Percentiles rank a stretch among this genome's conserved stretches.
Conservation (phyloP, 1,284 basidiomycete genomes). For the Thecaphora thlaspeos region DNA sequence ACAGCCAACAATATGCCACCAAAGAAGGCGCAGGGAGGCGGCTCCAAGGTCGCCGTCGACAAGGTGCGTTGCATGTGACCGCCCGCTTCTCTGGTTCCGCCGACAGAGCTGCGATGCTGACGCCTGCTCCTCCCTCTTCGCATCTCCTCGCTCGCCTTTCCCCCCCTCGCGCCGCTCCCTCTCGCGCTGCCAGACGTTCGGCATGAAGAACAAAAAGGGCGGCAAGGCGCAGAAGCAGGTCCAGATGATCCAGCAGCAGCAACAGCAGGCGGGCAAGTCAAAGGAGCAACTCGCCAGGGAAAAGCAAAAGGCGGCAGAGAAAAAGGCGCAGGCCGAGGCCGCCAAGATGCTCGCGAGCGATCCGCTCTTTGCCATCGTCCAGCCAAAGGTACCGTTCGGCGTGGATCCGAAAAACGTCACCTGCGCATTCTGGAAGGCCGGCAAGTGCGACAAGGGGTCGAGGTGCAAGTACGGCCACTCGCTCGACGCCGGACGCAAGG, state of each 20-base stretch:
- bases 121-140: background rate
- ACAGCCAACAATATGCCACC: constrained; percentile 44
- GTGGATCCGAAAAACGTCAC: constrained; percentile 62
- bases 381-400: constrained; percentile 82
- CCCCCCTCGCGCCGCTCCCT: background rate
- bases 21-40: constrained; percentile 57
- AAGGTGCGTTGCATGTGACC: constrained; percentile 16
- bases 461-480: constrained; percentile 94
- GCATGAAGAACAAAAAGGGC: constrained; percentile 88
- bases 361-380: constrained; percentile 55
- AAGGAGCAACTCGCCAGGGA: constrained; percentile 72
- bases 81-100: background rate
- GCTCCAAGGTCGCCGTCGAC: constrained; percentile 60
- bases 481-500: constrained; percentile 77
- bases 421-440: constrained; percentile 55
- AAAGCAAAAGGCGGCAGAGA: constrained; percentile 76
- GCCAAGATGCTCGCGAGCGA: constrained; percentile 65
- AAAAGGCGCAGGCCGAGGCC: constrained; percentile 81
- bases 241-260: constrained; percentile 73
- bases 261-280: constrained; percentile 67
- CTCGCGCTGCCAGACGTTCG: constrained; percentile 63
- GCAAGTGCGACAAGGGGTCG: constrained; percentile 52
- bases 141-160: background rate
- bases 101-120: background rate
- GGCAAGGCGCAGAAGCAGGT: constrained; percentile 86